These are phyloP conservation scores for Colletotrichum tabaci DNA, from an alignment of 2,329 filamentous ascomycete genomes.

Conservation along the genomic window DNA sequence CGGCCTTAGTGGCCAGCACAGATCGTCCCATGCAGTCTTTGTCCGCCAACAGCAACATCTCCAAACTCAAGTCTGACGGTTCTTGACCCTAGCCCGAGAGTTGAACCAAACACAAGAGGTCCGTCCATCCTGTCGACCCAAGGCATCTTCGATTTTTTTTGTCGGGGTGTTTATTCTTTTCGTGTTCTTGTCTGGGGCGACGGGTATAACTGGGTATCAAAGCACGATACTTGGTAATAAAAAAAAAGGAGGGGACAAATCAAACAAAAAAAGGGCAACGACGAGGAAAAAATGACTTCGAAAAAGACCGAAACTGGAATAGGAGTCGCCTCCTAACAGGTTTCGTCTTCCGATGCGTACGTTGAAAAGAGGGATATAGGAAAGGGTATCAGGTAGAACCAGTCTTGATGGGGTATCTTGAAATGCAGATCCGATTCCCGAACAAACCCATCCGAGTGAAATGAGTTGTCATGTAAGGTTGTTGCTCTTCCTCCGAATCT, in stretches of 20 bases:
- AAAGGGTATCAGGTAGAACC: constrained; percentile 55
- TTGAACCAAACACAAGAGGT: constrained; percentile 44
- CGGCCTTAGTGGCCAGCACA: constrained; percentile 43
- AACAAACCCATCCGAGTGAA: constrained; percentile 51
- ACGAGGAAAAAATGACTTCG: constrained; percentile 43
- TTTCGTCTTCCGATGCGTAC: constrained; percentile 42
- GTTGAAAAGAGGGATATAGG: constrained; percentile 45
- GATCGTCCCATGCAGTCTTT: constrained; percentile 38
- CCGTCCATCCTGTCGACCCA: constrained; percentile 41
- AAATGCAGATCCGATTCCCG: constrained; percentile 71
- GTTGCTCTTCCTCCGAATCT: constrained; percentile 40
- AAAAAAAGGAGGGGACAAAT: constrained; percentile 31
- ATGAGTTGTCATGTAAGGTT: constrained; percentile 37
- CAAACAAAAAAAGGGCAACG: constrained; percentile 41
- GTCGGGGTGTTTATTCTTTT: constrained; percentile 45
- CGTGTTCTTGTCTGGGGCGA: constrained; percentile 44
- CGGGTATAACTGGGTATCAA: constrained; percentile 57
- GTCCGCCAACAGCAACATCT: constrained; percentile 39
- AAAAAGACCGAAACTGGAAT: constrained; percentile 40
- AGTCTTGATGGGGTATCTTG: constrained; percentile 70
- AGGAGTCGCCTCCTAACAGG: constrained; percentile 40
- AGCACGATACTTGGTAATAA: constrained; percentile 45
- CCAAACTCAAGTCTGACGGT: constrained; percentile 42
- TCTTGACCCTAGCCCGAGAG: constrained; percentile 36
- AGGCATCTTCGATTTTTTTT: constrained; percentile 45